Percentiles rank a stretch among this genome's conserved stretches.
Evolutionary conservation across 2,329 filamentous ascomycete genomes (phyloP).

Genomic region (Salinomyces thailandicus): DNA sequence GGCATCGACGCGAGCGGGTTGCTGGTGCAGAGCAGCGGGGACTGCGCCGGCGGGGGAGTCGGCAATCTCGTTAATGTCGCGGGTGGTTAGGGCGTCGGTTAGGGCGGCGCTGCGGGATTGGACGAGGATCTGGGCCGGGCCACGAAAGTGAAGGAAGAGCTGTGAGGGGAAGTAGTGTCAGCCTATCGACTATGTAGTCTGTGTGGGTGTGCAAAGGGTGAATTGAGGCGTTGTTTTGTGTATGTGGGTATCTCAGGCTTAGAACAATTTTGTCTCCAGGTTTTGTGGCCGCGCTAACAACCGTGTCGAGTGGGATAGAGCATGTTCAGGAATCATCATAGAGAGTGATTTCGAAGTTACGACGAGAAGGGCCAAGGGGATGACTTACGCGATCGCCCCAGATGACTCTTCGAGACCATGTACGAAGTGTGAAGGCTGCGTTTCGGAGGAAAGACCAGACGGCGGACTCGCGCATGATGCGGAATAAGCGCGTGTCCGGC

Average conservation of each 20-base stretch:
- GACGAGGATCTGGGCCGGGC: slow-evolving; percentile 74
- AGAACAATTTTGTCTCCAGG: too few relatives aligned
- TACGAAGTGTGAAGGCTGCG: slow-evolving; percentile 59
- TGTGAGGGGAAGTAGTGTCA: too few relatives aligned
- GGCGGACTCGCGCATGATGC: slow-evolving; percentile 57
- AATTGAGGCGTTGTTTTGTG: too few relatives aligned
- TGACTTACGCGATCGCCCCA: slow-evolving; percentile 71
- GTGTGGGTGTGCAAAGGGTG: too few relatives aligned
- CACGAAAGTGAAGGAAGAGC: slow-evolving; percentile 81
- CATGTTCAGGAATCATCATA: too few relatives aligned
- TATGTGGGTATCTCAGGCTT: too few relatives aligned
- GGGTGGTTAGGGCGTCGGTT: slow-evolving; percentile 63
- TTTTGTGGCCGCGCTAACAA: too few relatives aligned
- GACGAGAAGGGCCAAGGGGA: neutral
- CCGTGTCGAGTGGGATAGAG: too few relatives aligned
- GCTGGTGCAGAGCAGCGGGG: slow-evolving; percentile 43
- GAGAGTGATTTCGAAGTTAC: too few relatives aligned
- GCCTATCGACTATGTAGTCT: too few relatives aligned
- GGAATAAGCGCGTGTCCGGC: slow-evolving; percentile 62
- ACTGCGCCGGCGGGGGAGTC: slow-evolving; percentile 65
- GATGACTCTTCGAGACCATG: slow-evolving; percentile 67
- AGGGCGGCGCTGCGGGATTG: slow-evolving; percentile 76
- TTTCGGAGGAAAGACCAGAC: slow-evolving; percentile 61
- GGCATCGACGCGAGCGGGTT: slow-evolving; percentile 15
- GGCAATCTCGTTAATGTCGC: slow-evolving; percentile 84